Percentiles rank a stretch among this genome's conserved stretches.
phyloP scores from a whole-genome alignment of 306 rosid genomes.

The Clitoria ternatea region DNA sequence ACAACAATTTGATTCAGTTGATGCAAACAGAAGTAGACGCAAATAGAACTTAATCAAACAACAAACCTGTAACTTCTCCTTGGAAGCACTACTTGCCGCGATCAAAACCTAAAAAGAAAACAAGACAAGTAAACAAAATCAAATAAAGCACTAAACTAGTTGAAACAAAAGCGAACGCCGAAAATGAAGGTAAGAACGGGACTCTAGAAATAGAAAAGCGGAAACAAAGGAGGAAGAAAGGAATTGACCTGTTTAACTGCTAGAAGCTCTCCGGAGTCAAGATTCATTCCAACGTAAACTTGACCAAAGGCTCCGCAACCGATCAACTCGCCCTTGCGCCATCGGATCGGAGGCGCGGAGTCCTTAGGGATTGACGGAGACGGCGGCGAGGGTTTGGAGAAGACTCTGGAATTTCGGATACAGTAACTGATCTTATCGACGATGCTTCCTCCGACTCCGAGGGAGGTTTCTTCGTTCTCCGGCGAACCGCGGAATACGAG shows the following conservation, averaged over 20 bases:
- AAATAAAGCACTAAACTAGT: background rate
- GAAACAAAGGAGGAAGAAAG: background rate
- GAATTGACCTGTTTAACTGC: conserved; percentile 85
- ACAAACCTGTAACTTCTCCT: conserved; percentile 92
- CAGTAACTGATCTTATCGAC: conserved; percentile 75
- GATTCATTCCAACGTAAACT: conserved; percentile 99
- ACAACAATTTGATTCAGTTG: background rate
- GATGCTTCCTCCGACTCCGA: conserved; percentile 63
- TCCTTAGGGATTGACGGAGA: conserved; percentile 45
- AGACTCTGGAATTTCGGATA: conserved; percentile 80
- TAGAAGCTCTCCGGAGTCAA: conserved; percentile 97
- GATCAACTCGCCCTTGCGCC: conserved; percentile 98
- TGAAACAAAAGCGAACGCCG: background rate
- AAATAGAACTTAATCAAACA: conserved; percentile 5
- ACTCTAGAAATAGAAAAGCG: background rate
- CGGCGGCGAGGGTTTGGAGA: conserved; percentile 57
- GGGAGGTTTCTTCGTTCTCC: conserved; percentile 51
- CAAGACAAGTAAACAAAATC: conserved; percentile 8
- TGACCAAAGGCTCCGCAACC: conserved; percentile 99
- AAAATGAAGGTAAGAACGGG: conserved; percentile 1
- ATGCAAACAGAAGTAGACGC: conserved; percentile 6
- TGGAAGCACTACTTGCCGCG: conserved; percentile 72
- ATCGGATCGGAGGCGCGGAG: conserved; percentile 67
- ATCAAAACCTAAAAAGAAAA: conserved; percentile 70
- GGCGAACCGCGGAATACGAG: conserved; percentile 77